These are phyloP conservation scores for Letharia columbiana DNA, from an alignment of 495 filamentous ascomycete genomes.

Conservation along the genomic window DNA sequence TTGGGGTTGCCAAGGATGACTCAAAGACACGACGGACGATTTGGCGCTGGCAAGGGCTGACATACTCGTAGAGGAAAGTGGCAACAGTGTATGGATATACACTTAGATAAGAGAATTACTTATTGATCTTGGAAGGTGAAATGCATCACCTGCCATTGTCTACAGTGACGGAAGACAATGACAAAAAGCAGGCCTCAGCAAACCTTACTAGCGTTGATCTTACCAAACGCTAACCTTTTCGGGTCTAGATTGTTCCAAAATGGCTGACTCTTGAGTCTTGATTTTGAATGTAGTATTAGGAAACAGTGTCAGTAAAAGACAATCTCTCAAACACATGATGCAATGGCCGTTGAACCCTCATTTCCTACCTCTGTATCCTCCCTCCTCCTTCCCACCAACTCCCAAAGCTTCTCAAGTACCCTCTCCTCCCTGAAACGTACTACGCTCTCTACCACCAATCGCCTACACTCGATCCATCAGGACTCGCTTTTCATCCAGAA, in stretches of 20 bases:
- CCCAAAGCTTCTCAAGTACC: conserved; percentile 26
- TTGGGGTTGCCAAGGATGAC: not conserved
- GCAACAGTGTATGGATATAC: not conserved
- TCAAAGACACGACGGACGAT: not conserved
- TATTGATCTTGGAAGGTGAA: not conserved
- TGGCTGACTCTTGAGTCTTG: not conserved
- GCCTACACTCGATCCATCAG: conserved; percentile 60
- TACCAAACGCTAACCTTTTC: not conserved
- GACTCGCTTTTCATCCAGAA: conserved; percentile 60
- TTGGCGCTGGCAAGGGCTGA: not conserved
- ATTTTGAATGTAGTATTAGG: not conserved
- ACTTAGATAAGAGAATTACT: not conserved
- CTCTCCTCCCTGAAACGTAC: conserved; percentile 44
- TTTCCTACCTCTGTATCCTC: conserved; percentile 12
- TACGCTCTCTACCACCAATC: conserved; percentile 70
- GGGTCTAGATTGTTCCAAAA: not conserved
- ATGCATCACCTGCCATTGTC: not conserved
- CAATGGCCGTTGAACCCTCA: not conserved
- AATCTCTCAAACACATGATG: not conserved
- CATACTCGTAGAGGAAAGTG: not conserved
- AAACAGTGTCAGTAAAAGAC: not conserved
- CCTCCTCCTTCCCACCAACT: conserved; percentile 9
- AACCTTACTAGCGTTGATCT: not conserved
- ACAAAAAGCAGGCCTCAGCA: not conserved
- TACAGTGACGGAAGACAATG: not conserved